Evolutionary conservation across 306 rosid species (phyloP), one percentile per base, ranked within the genome.

Genomic region (Argentina anserina): DNA sequence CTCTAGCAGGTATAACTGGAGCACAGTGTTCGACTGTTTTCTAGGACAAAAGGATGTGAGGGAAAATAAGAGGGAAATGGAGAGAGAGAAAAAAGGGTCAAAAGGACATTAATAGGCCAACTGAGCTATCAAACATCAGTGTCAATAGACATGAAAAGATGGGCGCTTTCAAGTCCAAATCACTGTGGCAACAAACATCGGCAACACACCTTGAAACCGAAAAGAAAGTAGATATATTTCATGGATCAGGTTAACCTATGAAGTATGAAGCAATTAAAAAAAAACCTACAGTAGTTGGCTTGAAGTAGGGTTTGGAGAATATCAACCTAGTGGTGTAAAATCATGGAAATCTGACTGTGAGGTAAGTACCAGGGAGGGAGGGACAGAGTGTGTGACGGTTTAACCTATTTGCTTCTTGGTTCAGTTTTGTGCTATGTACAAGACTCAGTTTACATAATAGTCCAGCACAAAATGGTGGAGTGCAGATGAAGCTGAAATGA

Each of bases 131-230:
- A 91, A 89, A 92, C 84, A 94, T 94, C 97, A 94, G 85, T 78
- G 87, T 94, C 99, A 89, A 85, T 79, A 79, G 96, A 94, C 97
- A 91, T 91, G 99, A 94, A 91, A 94, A 94, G 99, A 94, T 94
- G 96, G 96, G 96, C 79, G 95, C 99, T 91, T 90, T 94, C 99
- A 94, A 82, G 88, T 94, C 89, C 74, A 85, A 86, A 88, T 85
- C 92, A 90, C 99, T 91, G 94, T 89, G 97, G 85, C 99, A 94
- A 89, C 90, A 83, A 94, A 91, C 92, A 88, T 81, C 85, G 84
- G 81, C 84, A 83, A 84, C 40, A 50, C 40, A 49, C 10, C 55
- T 20, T 20, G 25, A 31, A 17, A 17, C 71, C 82, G 79, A 79
- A 60, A 31, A 31, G 41, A 29, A 31, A 6, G 40, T 31, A 15